Base-by-base conservation (phyloP, 352 stramenopile species). In the Poterioochromonas sp. region DNA sequence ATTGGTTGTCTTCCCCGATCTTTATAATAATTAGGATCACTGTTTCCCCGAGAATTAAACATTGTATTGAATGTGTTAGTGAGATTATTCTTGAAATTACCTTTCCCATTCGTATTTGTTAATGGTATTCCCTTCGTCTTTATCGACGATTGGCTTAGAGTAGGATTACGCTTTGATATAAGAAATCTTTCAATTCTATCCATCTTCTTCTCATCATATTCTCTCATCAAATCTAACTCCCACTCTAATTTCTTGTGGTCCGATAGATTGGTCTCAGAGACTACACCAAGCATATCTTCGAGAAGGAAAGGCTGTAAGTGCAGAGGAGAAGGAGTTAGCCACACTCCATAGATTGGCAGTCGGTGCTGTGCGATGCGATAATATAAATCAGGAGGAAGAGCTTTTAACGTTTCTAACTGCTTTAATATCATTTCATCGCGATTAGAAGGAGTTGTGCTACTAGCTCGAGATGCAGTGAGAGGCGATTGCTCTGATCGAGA, bases 181-280 rank as follows among this genome's bases (percentile, higher is more conserved):
- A 74, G 29, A 35, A 39, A 74, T 18, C n/a, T 1, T 54, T 74
- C 65, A 11, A 58, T 34, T 40, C 43, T 51, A 39, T 54, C 40
- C 37, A 74, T 74, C 18, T 37, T 32, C 29, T 54, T 74, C 26
- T 74, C 65, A 39, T 74, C 65, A n/a, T 58, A 74, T 54, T 74
- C 65, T 20, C 65, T 29, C 15, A 74, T 29, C 12, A 74, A 58
- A 54, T 74, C 65, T 39, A 74, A 58, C 29, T 74, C 39, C 65
- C 65, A 74, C 53, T 74, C 65, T 35, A 54, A 37, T 54, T 54
- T 51, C 29, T 74, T 74, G 18, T 74, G 35, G 29, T 74, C 15
- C 82, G 78, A 15, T 81, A 83, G 78, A 44, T 40, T 41, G 20
- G 8, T 47, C 12, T 71, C 62, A 44, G 5, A 1, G 8, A 71